Evolutionary conservation across 2,329 filamentous ascomycete species (phyloP).

Genomic region (Ceratocystis variospora): DNA sequence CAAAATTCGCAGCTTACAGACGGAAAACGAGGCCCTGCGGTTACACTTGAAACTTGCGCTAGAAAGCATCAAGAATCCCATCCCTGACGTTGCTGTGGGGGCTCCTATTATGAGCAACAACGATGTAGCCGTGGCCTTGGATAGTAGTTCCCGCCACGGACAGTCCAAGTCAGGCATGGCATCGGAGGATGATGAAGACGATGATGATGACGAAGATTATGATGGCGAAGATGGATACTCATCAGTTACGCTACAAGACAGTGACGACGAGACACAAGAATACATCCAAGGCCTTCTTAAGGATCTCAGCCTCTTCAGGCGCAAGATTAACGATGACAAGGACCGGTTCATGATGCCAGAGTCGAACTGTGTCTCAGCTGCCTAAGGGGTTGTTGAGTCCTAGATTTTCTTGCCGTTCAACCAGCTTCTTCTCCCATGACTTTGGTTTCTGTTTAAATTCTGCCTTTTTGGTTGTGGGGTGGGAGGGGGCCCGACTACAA

Average conservation of each 20-base stretch:
- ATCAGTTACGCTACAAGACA: slow-evolving; percentile 30
- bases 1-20: slow-evolving; percentile 81
- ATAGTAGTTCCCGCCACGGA: slow-evolving; percentile 23
- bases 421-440: not conserved
- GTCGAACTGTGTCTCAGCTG: slow-evolving; percentile 1
- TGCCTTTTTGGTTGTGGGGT: not conserved
- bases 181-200: slow-evolving; percentile 25
- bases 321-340: slow-evolving; percentile 76
- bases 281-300: slow-evolving; percentile 72
- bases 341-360: slow-evolving; percentile 43
- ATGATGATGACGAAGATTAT: slow-evolving; percentile 34
- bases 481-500: not conserved
- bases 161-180: not conserved
- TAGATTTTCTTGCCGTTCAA: not conserved
- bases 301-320: slow-evolving; percentile 66
- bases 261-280: slow-evolving; percentile 57
- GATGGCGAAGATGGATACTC: slow-evolving; percentile 31
- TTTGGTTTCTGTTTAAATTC: not conserved
- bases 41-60: slow-evolving; percentile 80
- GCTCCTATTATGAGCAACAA: slow-evolving; percentile 23
- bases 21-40: slow-evolving; percentile 78
- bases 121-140: slow-evolving; percentile 22
- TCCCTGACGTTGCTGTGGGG: slow-evolving; percentile 44
- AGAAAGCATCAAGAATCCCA: slow-evolving; percentile 79
- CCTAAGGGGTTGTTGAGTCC: not conserved